phyloP scores from a whole-genome alignment of 768 basidiomycete species.

The Dictyophora rubrovolvata region DNA sequence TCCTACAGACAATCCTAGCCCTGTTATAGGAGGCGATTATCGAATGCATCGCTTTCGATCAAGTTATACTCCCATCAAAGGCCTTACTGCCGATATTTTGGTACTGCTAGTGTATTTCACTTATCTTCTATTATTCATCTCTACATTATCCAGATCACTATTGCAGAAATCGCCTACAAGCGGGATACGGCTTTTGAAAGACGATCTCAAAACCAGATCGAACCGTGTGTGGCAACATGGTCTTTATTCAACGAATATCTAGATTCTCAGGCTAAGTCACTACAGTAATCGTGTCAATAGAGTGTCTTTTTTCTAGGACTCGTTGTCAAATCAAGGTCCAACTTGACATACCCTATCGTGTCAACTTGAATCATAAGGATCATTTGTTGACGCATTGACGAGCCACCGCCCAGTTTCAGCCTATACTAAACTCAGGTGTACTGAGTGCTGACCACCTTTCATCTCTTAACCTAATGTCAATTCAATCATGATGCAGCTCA shows the following conservation, averaged over 20 bases:
- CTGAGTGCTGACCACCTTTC: too few species aligned
- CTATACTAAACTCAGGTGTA: too few species aligned
- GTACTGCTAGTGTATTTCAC: conserved; percentile 24
- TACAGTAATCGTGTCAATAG: background rate
- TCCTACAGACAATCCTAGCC: conserved; percentile 43
- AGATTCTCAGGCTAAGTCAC: background rate
- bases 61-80: conserved; percentile 70
- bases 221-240: background rate
- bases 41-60: conserved; percentile 81
- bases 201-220: conserved; percentile 43
- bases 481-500: too few species aligned
- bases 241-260: background rate
- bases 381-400: too few species aligned
- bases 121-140: background rate
- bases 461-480: too few species aligned
- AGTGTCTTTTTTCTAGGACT: too few species aligned
- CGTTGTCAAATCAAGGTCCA: too few species aligned
- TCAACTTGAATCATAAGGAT: too few species aligned
- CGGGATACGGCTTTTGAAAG: conserved; percentile 40
- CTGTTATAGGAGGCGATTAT: conserved; percentile 41
- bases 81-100: conserved; percentile 73
- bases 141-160: conserved; percentile 39
- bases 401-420: too few species aligned
- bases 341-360: too few species aligned
- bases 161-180: conserved; percentile 58